Conservation (phyloP, 2,329 filamentous ascomycete species). For the Aspergillus fijiensis region DNA sequence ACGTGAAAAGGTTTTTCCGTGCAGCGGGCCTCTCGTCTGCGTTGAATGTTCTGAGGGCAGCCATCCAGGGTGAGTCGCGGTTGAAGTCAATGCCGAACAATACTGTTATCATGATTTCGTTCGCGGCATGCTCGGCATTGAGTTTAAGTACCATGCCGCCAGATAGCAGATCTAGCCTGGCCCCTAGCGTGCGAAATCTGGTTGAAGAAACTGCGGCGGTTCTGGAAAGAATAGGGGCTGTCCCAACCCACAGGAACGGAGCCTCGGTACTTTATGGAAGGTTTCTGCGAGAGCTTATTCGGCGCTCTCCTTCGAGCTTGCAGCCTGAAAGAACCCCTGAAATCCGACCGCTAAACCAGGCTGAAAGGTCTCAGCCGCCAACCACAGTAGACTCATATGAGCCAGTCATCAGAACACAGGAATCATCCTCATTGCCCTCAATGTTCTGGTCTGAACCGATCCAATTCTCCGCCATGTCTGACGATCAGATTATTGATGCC, state of each 20-base stretch:
- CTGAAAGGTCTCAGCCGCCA: constrained; percentile 16
- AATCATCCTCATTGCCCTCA: constrained; percentile 27
- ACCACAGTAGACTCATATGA: constrained; percentile 19
- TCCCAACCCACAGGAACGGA: constrained; percentile 65
- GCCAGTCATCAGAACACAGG: constrained; percentile 24
- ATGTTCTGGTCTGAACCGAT: constrained; percentile 53
- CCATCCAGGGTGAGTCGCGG: constrained; percentile 68
- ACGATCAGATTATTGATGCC: constrained; percentile 66
- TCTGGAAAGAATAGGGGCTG: constrained; percentile 66
- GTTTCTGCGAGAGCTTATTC: constrained; percentile 53
- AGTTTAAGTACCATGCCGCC: constrained; percentile 61
- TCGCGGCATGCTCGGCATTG: constrained; percentile 69
- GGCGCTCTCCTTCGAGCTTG: constrained; percentile 34
- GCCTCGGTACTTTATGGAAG: constrained; percentile 61
- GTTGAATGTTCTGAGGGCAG: constrained; percentile 71
- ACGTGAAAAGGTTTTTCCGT: constrained; percentile 71
- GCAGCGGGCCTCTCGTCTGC: constrained; percentile 70
- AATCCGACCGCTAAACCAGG: constrained; percentile 10
- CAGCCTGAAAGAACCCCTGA: constrained; percentile 14
- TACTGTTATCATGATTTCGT: constrained; percentile 75
- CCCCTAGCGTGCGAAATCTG: constrained; percentile 62
- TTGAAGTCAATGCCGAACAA: constrained; percentile 77
- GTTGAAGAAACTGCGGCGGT: constrained; percentile 69
- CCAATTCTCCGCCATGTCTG: constrained; percentile 68
- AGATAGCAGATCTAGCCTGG: constrained; percentile 56